phyloP scores from a whole-genome alignment of 768 basidiomycete genomes.

The Pulveroboletus sp. region DNA sequence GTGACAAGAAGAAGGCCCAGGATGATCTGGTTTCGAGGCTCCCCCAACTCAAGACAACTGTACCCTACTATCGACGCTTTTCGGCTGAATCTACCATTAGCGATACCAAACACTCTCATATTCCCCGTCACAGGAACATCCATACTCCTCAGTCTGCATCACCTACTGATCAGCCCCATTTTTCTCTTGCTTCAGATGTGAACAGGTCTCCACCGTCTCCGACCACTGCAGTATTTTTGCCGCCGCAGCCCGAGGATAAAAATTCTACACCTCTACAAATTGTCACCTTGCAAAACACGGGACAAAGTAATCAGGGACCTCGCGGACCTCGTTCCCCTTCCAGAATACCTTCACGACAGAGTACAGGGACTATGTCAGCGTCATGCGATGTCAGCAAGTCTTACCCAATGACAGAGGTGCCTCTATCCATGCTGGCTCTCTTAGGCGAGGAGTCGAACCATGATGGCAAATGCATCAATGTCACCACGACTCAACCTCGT shows the following conservation, averaged over 20 bases:
- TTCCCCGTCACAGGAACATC: slow-evolving; percentile 12
- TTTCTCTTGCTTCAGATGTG: slow-evolving; percentile 13
- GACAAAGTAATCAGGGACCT: slow-evolving; percentile 34
- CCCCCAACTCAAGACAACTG: slow-evolving; percentile 26
- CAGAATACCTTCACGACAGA: slow-evolving; percentile 31
- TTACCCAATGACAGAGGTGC: background rate
- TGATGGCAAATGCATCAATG: slow-evolving; percentile 1
- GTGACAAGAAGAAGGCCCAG: slow-evolving; percentile 39
- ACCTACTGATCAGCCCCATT: slow-evolving; percentile 6
- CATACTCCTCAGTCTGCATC: slow-evolving; percentile 12
- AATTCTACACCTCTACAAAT: background rate
- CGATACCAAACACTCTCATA: slow-evolving; percentile 23
- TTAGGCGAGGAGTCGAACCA: slow-evolving; percentile 17
- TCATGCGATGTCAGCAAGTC: slow-evolving; percentile 1
- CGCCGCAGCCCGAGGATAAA: slow-evolving; percentile 1
- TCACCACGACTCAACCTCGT: slow-evolving; percentile 2
- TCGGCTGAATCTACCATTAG: slow-evolving; percentile 22
- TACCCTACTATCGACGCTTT: slow-evolving; percentile 17
- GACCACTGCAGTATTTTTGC: background rate
- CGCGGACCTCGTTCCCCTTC: slow-evolving; percentile 40
- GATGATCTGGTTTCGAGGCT: slow-evolving; percentile 33
- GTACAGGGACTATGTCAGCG: slow-evolving; percentile 15
- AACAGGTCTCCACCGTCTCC: slow-evolving; percentile 8
- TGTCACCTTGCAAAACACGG: slow-evolving; percentile 9
- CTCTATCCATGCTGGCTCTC: background rate